Base-by-base conservation (phyloP, 495 filamentous ascomycete species). In the Pyronema domesticum region DNA sequence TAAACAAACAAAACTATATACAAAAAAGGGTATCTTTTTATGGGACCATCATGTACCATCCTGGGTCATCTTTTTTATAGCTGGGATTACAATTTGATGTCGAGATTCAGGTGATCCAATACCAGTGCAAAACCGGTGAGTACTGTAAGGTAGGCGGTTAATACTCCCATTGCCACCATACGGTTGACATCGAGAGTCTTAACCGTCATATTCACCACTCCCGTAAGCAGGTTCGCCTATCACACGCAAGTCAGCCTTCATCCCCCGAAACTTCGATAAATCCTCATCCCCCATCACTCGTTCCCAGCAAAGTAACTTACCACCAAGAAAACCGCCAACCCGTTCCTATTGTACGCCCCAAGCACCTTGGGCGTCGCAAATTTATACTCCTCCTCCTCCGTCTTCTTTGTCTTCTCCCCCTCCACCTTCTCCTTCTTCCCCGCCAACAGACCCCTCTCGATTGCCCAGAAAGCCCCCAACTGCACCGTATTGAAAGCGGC, bases 321-420 rank as follows among this genome's bases (percentile, higher is more conserved):
- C 18, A 87, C 60, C 53, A 99, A 68, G 67, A 99, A 99, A 1
- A 96, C 68, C 0, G 80, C 79, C 17, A 99, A 69, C 0, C 91
- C 93, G 51, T 94, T 93, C 40, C 81, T 74, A 62, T 99, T 99
- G 65, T 83, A 93, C 0, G 87, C 83, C 37, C 77, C 69, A 45
- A 99, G 65, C 33, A 96, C 74, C 42, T 67, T 73, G 61, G 89
- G 94, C 17, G 85, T 94, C 9, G 83, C 81, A 19, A 69, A 65
- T 46, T 72, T 70, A 58, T 80, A 80, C 7, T 71, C 75, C 55
- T 78, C 77, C 44, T 71, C 73, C 57, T 84, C 81, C 13, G 65
- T 51, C 49, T 73, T 69, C 0, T 63, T 66, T 1, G 76, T 71
- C 44, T 74, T 80, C 65, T 87, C 76, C 3, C 19, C 15, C 5